These are phyloP conservation scores for Tolypocladium tundrense DNA, from an alignment of 2,329 filamentous ascomycete species.

Conservation along the genomic window DNA sequence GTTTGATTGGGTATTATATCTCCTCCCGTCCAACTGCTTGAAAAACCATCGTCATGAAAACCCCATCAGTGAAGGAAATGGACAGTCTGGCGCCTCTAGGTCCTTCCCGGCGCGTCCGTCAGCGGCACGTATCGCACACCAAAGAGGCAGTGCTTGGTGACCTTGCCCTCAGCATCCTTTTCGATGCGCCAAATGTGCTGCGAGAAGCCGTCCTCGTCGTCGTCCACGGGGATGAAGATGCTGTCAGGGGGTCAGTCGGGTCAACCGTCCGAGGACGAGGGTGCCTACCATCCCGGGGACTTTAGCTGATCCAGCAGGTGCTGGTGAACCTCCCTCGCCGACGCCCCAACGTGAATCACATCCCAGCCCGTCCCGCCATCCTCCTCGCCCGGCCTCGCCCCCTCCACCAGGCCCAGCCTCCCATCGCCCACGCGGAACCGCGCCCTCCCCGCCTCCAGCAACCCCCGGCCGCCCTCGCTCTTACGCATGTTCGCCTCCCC, in stretches of 20 bases:
- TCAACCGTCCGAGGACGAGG: no score
- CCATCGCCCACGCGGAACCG: constrained; percentile 69
- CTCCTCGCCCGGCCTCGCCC: constrained; percentile 29
- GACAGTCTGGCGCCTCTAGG: not conserved
- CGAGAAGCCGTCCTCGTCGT: constrained; percentile 29
- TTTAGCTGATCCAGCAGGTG: constrained; percentile 68
- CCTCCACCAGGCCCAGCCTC: constrained; percentile 48
- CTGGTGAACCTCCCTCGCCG: constrained; percentile 62
- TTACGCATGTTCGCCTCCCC: constrained; percentile 57
- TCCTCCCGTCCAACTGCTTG: not conserved
- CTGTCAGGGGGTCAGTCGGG: constrained; percentile 18
- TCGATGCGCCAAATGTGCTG: constrained; percentile 69
- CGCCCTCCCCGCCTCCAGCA: constrained; percentile 57
- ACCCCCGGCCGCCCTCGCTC: constrained; percentile 41
- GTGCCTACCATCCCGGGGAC: constrained; percentile 54
- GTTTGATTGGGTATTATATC: not conserved
- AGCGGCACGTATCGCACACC: constrained; percentile 70
- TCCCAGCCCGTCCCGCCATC: constrained; percentile 58
- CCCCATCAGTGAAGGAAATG: not conserved
- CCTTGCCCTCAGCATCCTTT: constrained; percentile 54
- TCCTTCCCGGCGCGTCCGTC: constrained; percentile 50
- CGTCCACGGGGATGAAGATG: constrained; percentile 69
- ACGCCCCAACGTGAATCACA: constrained; percentile 91
- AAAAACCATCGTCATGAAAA: not conserved
- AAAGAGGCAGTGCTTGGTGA: constrained; percentile 53